Conservation (phyloP, 2,329 filamentous ascomycete genomes). For the Talaromyces sp. region DNA sequence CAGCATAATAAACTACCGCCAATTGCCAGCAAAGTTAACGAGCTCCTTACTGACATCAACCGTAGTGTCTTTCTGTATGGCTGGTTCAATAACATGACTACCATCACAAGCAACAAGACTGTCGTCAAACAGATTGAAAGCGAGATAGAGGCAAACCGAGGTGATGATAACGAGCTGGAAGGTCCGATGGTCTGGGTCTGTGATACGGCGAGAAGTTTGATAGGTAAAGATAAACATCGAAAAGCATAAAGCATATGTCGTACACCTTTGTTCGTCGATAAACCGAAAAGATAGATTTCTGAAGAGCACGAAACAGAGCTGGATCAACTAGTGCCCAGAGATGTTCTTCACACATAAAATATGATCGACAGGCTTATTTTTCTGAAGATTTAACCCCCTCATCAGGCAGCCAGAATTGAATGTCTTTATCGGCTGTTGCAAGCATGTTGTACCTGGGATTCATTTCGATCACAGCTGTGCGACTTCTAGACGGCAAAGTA, state of each 20-base stretch:
- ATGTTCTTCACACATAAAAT: background rate
- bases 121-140: constrained; percentile 62
- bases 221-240: constrained; percentile 58
- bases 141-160: constrained; percentile 50
- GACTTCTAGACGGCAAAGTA: constrained; percentile 44
- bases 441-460: constrained; percentile 92
- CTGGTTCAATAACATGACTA: constrained; percentile 60
- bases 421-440: constrained; percentile 80
- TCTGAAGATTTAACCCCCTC: constrained; percentile 36
- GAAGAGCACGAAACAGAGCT: background rate
- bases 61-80: constrained; percentile 66
- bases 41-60: constrained; percentile 57
- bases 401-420: constrained; percentile 74
- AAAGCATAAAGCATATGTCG: constrained; percentile 18
- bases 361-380: constrained; percentile 19
- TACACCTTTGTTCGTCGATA: background rate
- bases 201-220: constrained; percentile 59
- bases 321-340: background rate
- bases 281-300: background rate
- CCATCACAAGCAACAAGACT: constrained; percentile 65
- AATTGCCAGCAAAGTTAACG: constrained; percentile 38
- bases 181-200: constrained; percentile 63
- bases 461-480: constrained; percentile 72
- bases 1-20: constrained; percentile 40
- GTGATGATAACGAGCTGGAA: constrained; percentile 43